Percentiles rank a stretch among this genome's conserved stretches.
phyloP scores from a whole-genome alignment of 78 protist genomes.

The Thecamonas trahens region DNA sequence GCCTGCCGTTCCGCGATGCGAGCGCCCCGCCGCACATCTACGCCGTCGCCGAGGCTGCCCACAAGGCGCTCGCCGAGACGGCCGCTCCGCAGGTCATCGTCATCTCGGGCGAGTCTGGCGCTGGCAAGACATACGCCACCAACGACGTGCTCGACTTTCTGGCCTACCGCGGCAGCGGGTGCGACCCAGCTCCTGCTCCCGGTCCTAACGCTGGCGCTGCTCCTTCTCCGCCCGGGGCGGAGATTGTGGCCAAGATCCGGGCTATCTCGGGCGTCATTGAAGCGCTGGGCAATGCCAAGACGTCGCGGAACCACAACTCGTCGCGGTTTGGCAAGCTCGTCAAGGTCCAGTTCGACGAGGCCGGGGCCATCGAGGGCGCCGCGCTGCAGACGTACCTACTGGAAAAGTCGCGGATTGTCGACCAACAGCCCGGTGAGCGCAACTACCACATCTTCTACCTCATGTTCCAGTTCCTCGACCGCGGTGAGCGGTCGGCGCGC shows the following conservation, averaged over 20 bases:
- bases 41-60: slow-evolving; percentile 56
- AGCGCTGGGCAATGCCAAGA: slow-evolving; percentile 54
- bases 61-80: slow-evolving; percentile 3
- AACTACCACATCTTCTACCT: slow-evolving; percentile 88
- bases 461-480: too few relatives aligned
- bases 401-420: slow-evolving; percentile 78
- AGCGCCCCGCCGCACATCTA: slow-evolving; percentile 54
- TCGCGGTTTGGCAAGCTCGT: slow-evolving; percentile 70
- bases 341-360: slow-evolving; percentile 44
- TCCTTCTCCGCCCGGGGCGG: too few relatives aligned
- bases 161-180: too few relatives aligned
- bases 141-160: neutral
- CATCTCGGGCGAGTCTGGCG: slow-evolving; percentile 83
- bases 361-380: slow-evolving; percentile 70
- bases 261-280: slow-evolving; percentile 18
- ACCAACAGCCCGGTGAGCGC: slow-evolving; percentile 74
- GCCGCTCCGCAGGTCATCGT: slow-evolving; percentile 10
- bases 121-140: slow-evolving; percentile 79
- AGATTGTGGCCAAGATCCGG: too few relatives aligned
- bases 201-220: too few relatives aligned
- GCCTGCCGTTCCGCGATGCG: neutral
- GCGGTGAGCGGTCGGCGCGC: too few relatives aligned
- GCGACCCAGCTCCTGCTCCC: too few relatives aligned
- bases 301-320: slow-evolving; percentile 22
- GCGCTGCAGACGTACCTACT: slow-evolving; percentile 59